Conservation (phyloP, 805 yeast genomes). For the Metschnikowia santaceciliae region DNA sequence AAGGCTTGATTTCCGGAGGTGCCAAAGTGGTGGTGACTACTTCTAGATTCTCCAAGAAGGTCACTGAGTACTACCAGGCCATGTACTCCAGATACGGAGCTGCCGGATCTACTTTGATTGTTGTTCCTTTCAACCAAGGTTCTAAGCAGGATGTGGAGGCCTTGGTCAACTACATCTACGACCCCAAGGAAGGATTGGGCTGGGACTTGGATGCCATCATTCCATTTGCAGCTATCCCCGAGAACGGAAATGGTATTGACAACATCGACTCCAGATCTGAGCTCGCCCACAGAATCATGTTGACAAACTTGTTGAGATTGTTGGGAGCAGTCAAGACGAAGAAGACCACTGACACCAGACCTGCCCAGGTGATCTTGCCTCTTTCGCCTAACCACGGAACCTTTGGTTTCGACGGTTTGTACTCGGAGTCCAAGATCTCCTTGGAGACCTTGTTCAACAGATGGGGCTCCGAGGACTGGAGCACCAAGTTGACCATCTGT, state of each 20-base stretch:
- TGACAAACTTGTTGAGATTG: slow-evolving; percentile 89
- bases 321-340: slow-evolving; percentile 86
- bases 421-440: slow-evolving; percentile 94
- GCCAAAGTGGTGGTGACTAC: slow-evolving; percentile 96
- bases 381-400: slow-evolving; percentile 99
- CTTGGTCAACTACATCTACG: slow-evolving; percentile 79
- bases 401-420: slow-evolving; percentile 96
- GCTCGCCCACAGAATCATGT: slow-evolving; percentile 97
- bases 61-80: slow-evolving; percentile 92
- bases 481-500: slow-evolving; percentile 86
- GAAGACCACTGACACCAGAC: slow-evolving; percentile 88
- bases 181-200: slow-evolving; percentile 86
- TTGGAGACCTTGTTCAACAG: slow-evolving; percentile 96
- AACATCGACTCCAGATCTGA: slow-evolving; percentile 92
- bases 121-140: slow-evolving; percentile 99
- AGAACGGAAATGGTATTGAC: slow-evolving; percentile 94
- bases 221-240: slow-evolving; percentile 99
- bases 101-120: slow-evolving; percentile 84
- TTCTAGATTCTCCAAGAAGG: slow-evolving; percentile 88
- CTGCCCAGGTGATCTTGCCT: slow-evolving; percentile 96
- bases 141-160: slow-evolving; percentile 90
- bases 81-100: slow-evolving; percentile 93
- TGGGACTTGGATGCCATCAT: slow-evolving; percentile 96
- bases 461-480: slow-evolving; percentile 99
- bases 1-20: slow-evolving; percentile 95